phyloP scores from a whole-genome alignment of 129 eudicot genomes.

The Pseudognaphalium luteoalbum region DNA sequence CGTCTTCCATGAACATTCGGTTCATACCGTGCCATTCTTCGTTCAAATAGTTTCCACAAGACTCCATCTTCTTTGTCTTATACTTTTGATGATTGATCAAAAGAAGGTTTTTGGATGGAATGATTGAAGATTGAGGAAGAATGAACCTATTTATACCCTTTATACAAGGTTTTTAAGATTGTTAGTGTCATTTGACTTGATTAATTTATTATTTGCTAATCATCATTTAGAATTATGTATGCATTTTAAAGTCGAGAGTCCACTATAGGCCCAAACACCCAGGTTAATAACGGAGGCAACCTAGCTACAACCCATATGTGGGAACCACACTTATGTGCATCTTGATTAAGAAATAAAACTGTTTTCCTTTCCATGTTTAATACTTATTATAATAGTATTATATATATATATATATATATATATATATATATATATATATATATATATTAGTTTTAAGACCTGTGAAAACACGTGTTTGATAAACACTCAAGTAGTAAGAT shows the following conservation, averaged over 20 bases:
- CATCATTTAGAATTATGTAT: conserved; percentile 32
- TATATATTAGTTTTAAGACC: no score
- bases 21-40: conserved; percentile 71
- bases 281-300: conserved; percentile 32
- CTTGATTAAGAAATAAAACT: not conserved
- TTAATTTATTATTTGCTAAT: conserved; percentile 35
- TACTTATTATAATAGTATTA: no score
- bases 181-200: conserved; percentile 45
- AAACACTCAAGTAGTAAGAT: no score
- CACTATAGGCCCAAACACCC: conserved; percentile 52
- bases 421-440: no score
- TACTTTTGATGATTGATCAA: conserved; percentile 3
- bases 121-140: conserved; percentile 31
- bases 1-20: conserved; percentile 49
- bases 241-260: conserved; percentile 42
- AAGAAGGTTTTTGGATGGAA: conserved; percentile 13
- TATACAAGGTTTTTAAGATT: conserved; percentile 23
- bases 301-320: conserved; percentile 51
- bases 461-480: no score
- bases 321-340: conserved; percentile 29
- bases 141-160: conserved; percentile 45
- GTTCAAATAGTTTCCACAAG: conserved; percentile 52
- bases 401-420: no score
- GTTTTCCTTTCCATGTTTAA: not conserved
- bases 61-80: conserved; percentile 44